phyloP scores from a whole-genome alignment of 257 asterid genomes.

The Penstemon davidsonii region DNA sequence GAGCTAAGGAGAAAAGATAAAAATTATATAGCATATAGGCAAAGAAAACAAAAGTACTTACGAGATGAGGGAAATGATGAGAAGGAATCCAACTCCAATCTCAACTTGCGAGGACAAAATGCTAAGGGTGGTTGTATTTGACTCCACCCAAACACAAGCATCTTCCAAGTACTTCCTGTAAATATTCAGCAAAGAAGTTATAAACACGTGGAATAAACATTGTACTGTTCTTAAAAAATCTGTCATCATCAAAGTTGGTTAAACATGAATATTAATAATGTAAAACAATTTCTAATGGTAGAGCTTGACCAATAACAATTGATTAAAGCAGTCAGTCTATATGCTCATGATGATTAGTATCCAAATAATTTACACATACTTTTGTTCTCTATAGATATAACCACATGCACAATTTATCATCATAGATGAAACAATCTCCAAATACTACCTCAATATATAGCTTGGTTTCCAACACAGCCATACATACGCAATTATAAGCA shows the following conservation, averaged over 20 bases:
- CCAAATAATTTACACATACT: not conserved
- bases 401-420: not conserved
- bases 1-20: not conserved
- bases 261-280: not conserved
- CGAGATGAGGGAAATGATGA: constrained; percentile 77
- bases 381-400: not conserved
- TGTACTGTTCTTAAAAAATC: not conserved
- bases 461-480: not conserved
- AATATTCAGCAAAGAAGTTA: constrained; percentile 31
- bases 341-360: not conserved
- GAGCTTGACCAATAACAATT: not conserved
- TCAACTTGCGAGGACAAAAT: constrained; percentile 89
- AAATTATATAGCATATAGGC: not conserved
- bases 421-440: not conserved
- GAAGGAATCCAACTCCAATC: constrained; percentile 85
- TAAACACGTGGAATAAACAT: constrained; percentile 13
- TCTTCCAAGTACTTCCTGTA: constrained; percentile 93
- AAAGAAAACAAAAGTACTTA: constrained; percentile 40
- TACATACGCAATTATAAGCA: not conserved
- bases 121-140: constrained; percentile 72
- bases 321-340: not conserved
- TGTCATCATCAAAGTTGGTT: constrained; percentile 16
- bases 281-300: not conserved
- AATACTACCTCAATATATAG: not conserved
- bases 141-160: constrained; percentile 92